phyloP scores from a whole-genome alignment of 2,329 filamentous ascomycete genomes.

The Colletotrichum somersetense region DNA sequence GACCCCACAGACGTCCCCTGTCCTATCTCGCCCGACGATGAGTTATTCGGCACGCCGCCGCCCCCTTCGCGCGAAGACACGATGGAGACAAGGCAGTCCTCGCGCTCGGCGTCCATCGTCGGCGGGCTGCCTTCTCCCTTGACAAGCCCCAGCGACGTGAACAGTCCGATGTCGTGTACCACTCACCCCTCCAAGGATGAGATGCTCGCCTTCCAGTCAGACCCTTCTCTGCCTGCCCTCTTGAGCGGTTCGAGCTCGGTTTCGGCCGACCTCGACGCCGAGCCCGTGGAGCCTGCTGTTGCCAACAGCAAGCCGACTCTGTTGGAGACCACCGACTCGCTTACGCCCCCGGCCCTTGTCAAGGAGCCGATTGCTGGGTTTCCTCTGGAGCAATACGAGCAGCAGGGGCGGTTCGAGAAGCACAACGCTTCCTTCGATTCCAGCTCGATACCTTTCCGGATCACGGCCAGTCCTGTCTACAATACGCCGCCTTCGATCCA shows the following conservation, averaged over 20 bases:
- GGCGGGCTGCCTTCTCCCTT: slow-evolving; percentile 60
- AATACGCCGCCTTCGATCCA: slow-evolving; percentile 16
- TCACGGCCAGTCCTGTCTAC: slow-evolving; percentile 24
- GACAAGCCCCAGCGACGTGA: slow-evolving; percentile 67
- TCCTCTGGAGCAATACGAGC: slow-evolving; percentile 57
- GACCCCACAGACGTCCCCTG: slow-evolving; percentile 53
- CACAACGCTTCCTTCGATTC: slow-evolving; percentile 45
- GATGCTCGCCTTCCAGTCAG: slow-evolving; percentile 69
- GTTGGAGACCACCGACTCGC: slow-evolving; percentile 65
- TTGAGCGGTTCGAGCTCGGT: slow-evolving; percentile 74
- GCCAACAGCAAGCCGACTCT: slow-evolving; percentile 57
- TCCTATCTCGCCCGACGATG: slow-evolving; percentile 62
- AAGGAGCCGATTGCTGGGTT: slow-evolving; percentile 63
- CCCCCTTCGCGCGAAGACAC: slow-evolving; percentile 57
- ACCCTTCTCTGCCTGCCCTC: slow-evolving; percentile 73
- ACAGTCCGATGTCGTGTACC: slow-evolving; percentile 60
- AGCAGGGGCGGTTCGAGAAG: slow-evolving; percentile 51
- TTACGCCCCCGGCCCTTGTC: slow-evolving; percentile 64
- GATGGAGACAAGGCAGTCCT: slow-evolving; percentile 61
- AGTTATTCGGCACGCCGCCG: slow-evolving; percentile 46
- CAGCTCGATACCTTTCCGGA: slow-evolving; percentile 47
- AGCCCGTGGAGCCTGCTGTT: slow-evolving; percentile 66
- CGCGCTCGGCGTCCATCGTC: slow-evolving; percentile 65
- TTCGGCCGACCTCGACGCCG: slow-evolving; percentile 72
- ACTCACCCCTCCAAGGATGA: slow-evolving; percentile 58